A percentile compares a stretch with the other conserved stretches of the same genome.
phyloP scores from a whole-genome alignment of 225 moss, liverwort and hornwort species.

The Thuidium tamariscinum region DNA sequence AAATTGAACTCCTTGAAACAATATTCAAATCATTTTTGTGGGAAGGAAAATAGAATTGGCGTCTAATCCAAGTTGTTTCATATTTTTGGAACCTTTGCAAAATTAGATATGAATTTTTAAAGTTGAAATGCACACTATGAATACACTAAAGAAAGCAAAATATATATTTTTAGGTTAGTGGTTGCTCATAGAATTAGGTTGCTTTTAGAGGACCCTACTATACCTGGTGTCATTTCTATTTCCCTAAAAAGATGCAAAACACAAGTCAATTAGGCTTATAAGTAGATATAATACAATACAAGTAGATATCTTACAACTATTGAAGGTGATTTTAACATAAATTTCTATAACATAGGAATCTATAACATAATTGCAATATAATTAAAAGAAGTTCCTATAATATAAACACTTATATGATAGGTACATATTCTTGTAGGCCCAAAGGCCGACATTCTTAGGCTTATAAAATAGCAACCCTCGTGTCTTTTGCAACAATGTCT shows the following conservation, averaged over 20 bases:
- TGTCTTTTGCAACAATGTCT: too few species aligned
- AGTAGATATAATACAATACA: rapidly evolving
- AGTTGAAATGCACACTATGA: background rate
- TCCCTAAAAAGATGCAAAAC: background rate
- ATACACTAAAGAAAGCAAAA: background rate
- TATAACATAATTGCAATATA: too few species aligned
- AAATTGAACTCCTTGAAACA: background rate
- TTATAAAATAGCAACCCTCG: too few species aligned
- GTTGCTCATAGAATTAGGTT: rapidly evolving
- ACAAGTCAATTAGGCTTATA: rapidly evolving
- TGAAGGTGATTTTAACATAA: too few species aligned
- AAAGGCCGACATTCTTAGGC: too few species aligned
- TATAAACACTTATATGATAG: too few species aligned
- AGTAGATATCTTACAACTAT: too few species aligned
- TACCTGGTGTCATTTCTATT: background rate
- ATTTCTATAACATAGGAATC: too few species aligned
- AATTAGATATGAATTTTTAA: background rate
- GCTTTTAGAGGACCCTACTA: background rate
- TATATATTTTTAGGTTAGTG: background rate
- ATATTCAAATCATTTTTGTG: rapidly evolving
- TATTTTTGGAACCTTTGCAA: background rate
- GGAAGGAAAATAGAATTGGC: background rate
- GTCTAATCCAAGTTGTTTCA: background rate
- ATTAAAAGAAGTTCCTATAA: too few species aligned
- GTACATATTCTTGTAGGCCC: too few species aligned